A percentile compares a stretch with the other conserved stretches of the same genome.
These are phyloP conservation scores for Chlamydomonas urium DNA, from an alignment of 139 green algal species.

Conservation along the genomic window DNA sequence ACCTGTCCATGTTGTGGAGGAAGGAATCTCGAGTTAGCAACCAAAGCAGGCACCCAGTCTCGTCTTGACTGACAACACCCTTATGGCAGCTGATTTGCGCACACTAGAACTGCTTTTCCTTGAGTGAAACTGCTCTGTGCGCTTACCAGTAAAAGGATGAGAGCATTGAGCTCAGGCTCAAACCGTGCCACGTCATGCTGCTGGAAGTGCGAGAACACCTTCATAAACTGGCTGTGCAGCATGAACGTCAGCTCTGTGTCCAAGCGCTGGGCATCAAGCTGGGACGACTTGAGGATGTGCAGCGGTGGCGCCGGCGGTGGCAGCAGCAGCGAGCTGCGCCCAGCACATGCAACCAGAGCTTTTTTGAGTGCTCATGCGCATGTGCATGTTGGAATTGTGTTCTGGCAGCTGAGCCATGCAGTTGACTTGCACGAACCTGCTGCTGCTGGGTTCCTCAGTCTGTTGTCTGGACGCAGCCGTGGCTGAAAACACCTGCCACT, in stretches of 20 bases:
- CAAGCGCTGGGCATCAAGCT: conserved; percentile 75
- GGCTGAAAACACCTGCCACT: not conserved
- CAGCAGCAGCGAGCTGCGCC: not conserved
- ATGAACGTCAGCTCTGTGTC: conserved; percentile 76
- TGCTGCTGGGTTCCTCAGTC: not conserved
- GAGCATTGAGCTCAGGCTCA: conserved; percentile 55
- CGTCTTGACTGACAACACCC: no score
- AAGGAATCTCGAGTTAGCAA: no score
- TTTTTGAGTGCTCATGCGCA: not conserved
- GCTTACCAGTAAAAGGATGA: conserved; percentile 52
- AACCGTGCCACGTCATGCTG: conserved; percentile 32
- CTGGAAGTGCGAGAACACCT: conserved; percentile 54
- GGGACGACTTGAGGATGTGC: conserved; percentile 68
- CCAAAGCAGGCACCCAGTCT: not conserved
- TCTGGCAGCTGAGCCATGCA: not conserved
- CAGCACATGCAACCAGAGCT: not conserved
- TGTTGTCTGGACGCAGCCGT: not conserved
- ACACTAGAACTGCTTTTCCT: no score
- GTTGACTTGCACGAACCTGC: no score
- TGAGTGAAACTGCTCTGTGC: no score
- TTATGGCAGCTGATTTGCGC: no score
- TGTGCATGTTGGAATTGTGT: not conserved
- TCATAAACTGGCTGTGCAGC: conserved; percentile 77
- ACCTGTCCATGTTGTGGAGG: conserved; percentile 39
- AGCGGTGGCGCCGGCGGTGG: conserved; percentile 18